Base-by-base conservation (phyloP, 257 asterid species). In the Euphrasia confusa region DNA sequence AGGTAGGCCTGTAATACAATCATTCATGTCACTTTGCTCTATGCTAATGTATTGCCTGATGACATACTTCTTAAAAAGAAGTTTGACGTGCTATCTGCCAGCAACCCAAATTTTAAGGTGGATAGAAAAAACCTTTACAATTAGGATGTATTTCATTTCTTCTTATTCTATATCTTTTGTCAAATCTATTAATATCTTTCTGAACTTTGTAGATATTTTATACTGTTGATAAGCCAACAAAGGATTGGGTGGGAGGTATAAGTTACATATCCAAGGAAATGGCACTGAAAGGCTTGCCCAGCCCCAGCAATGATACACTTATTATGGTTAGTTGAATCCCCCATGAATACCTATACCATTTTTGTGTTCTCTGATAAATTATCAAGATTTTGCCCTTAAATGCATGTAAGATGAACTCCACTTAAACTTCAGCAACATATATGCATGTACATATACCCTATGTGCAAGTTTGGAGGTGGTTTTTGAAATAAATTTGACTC, bases 141-240 rank as follows among this genome's bases (percentile, higher is more conserved):
- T n/a, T n/a, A n/a, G n/a, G n/a, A n/a, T n/a, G n/a, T n/a, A n/a
- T n/a, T n/a, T n/a, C n/a, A n/a, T n/a, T n/a, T n/a, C n/a, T n/a
- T n/a, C n/a, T n/a, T n/a, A n/a, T n/a, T n/a, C n/a, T n/a, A n/a
- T n/a, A n/a, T n/a, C n/a, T n/a, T n/a, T n/a, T n/a, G n/a, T n/a
- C n/a, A n/a, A n/a, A n/a, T n/a, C n/a, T n/a, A n/a, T n/a, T n/a
- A n/a, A n/a, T n/a, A n/a, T n/a, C n/a, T n/a, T n/a, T n/a, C n/a
- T n/a, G n/a, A n/a, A n/a, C n/a, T 58, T 37, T 71, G 30, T 77
- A 91, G 98, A 45, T 92, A 66, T 86, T 81, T 79, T 92, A 86
- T 85, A 89, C 96, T 44, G 97, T 92, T 59, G 99, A 92, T 74
- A 79, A 83, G 56, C 96, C 97, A 63, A 74, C 91, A 54, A 77